Evolutionary conservation across 2,329 filamentous ascomycete species (phyloP).

Genomic region (Passalora sequoiae): DNA sequence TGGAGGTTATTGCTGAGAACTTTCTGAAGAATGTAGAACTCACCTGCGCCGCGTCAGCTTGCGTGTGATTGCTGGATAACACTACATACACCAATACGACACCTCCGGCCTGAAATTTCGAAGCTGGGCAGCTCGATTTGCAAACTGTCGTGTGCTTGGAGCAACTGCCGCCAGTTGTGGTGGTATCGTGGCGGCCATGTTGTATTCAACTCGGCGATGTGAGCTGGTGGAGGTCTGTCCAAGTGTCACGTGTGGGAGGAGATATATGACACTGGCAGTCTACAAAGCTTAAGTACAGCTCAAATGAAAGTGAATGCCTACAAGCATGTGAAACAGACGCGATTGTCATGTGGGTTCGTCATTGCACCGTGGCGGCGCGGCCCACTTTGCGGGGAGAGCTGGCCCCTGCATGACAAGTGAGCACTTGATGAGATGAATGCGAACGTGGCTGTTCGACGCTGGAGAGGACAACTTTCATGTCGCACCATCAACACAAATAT

Average conservation of each 20-base stretch:
- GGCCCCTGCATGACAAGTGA: too few relatives aligned
- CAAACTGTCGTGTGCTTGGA: constrained; percentile 78
- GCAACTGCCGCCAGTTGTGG: constrained; percentile 60
- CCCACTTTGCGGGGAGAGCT: too few relatives aligned
- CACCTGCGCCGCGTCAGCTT: constrained; percentile 51
- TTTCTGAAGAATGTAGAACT: constrained; percentile 89
- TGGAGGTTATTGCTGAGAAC: constrained; percentile 80
- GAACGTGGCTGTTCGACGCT: too few relatives aligned
- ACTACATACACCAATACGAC: constrained; percentile 81
- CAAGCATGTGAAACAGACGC: background rate
- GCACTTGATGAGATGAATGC: too few relatives aligned
- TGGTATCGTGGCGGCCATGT: constrained; percentile 69
- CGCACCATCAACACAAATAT: background rate
- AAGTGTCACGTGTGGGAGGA: background rate
- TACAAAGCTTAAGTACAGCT: background rate
- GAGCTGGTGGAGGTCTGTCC: background rate
- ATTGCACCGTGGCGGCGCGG: too few relatives aligned
- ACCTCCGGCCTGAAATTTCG: constrained; percentile 80
- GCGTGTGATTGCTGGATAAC: constrained; percentile 15
- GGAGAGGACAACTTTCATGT: constrained; percentile 20
- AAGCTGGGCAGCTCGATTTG: constrained; percentile 76
- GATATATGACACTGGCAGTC: too few relatives aligned
- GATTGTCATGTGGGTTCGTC: background rate
- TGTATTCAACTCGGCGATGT: background rate
- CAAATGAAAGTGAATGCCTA: constrained; percentile 7